phyloP scores from a whole-genome alignment of 176 grass and related monocot genomes.

The Hordeum vulgare region DNA sequence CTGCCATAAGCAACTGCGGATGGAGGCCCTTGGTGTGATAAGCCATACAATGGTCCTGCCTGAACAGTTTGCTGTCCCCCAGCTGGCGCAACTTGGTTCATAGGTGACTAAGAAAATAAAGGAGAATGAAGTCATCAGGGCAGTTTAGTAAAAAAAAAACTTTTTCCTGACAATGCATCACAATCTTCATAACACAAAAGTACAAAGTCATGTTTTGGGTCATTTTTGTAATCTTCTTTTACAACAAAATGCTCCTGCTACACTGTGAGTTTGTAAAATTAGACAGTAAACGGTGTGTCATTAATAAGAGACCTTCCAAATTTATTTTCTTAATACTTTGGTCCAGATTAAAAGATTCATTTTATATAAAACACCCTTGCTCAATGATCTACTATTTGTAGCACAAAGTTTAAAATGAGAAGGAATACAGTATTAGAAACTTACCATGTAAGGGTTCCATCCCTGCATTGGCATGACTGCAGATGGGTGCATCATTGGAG shows the following conservation, averaged over 20 bases:
- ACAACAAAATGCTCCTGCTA: not conserved
- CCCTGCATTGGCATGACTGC: constrained; percentile 70
- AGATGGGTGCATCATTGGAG: constrained; percentile 67
- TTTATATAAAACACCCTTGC: not conserved
- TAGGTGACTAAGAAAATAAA: constrained; percentile 38
- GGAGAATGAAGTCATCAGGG: not conserved
- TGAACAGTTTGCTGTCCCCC: constrained; percentile 58
- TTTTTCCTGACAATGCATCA: not conserved
- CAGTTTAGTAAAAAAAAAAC: too few species aligned
- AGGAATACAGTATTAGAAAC: constrained; percentile 15
- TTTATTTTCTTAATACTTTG: not conserved
- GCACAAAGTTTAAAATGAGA: constrained; percentile 21
- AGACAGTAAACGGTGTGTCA: not conserved
- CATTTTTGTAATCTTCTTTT: not conserved
- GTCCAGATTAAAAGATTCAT: not conserved
- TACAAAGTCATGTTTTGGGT: not conserved
- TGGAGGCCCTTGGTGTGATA: constrained; percentile 40
- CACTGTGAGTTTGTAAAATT: not conserved
- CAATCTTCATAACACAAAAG: constrained; percentile 5
- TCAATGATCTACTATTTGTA: not conserved
- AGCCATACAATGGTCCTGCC: constrained; percentile 45
- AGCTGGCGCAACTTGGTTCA: constrained; percentile 43
- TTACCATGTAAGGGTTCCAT: constrained; percentile 88
- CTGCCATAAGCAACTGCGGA: constrained; percentile 28
- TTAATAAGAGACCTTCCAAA: not conserved